Evolutionary conservation across 345 rosid species (phyloP), one percentile per base, ranked within the genome.

Genomic region (Triadica sebifera): DNA sequence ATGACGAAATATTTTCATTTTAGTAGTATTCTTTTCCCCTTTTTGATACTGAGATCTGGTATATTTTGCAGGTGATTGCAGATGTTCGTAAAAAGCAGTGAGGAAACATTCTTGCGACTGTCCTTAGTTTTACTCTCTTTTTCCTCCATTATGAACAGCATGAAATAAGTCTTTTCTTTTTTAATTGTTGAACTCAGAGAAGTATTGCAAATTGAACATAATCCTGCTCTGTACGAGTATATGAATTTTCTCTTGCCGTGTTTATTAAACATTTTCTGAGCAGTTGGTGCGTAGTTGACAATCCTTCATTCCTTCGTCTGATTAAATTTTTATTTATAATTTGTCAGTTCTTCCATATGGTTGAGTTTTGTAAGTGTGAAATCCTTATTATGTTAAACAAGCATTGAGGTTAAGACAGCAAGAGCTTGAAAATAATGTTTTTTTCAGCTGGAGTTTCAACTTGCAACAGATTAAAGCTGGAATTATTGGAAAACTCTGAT

Each of bases 21-120:
- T 12, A 9, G 1, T 46, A 66, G 7, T 15, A 11, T 46, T 13
- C 8, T 52, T 63, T 37, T 38, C n/a, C 9, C 17, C 38, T 25
- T 60, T 70, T 1, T 8, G n/a, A 17, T 55, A 51, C n/a, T 59
- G 68, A 69, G 53, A 12, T 68, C 73, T 52, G 43, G 66, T 63
- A 24, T 71, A 58, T 74, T 52, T 70, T 79, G 83, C 86, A 93
- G 97, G 94, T 90, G 62, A 85, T 92, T 73, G 94, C 93, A 15
- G 97, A 96, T 43, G 89, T 90, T 83, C 94, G 98, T 68, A 93
- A 93, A 86, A 86, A 82, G 74, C 80, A 87, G 75, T 8, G 10
- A 34, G 72, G 61, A 70, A 51, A 70, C 70, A 64, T 56, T 51
- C 50, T 38, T 34, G 6, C 53, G 16, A 25, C 25, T 37, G 69